Base-by-base conservation (phyloP, 306 rosid species). In the Astragalus glycyphyllos region DNA sequence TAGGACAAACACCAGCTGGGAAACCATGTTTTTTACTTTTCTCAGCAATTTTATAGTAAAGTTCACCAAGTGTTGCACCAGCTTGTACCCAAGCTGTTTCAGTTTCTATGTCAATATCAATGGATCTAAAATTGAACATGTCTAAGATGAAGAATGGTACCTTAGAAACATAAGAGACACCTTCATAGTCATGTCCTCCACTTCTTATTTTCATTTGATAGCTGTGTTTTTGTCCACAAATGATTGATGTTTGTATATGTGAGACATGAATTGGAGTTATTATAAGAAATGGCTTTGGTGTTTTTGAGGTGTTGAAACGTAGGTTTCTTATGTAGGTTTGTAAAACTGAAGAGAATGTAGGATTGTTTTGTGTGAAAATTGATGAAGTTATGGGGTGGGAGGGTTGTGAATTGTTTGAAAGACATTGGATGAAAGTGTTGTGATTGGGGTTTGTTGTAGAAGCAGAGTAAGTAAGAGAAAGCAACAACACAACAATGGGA, bases 161-260 rank as follows among this genome's bases (percentile, higher is more conserved):
- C 1, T 77, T 47, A 0, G 88, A 71, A 0, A 71, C 70, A 15
- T 86, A 86, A 8, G 91, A 86, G 5, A 59, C 74, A 2, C 91
- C 91, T 59, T 84, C 88, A 14, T 86, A 86, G 55, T 86, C 88
- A 37, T 84, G 91, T 12, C 91, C 91, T 0, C 91, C 91, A 5
- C 91, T 84, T 2, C 88, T 77, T 9, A 82, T 82, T 67, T 79
- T 86, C 85, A 86, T 81, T 23, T 65, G 75, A n/a, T 84, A 35
- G 23, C 65, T 60, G 65, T 80, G 79, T 16, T 67, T 72, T 48
- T 81, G 68, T 12, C 72, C 86, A 49, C 92, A 87, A 23, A 77
- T 37, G 2, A 87, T 45, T 1, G 87, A 58, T 11, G 84, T 75
- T 72, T 77, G 78, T 3, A 84, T 83, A 5, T 87, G 89, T 9